Evolutionary conservation across 164 flowering plant genomes (phyloP).

Genomic region (Cinnamomum chago): DNA sequence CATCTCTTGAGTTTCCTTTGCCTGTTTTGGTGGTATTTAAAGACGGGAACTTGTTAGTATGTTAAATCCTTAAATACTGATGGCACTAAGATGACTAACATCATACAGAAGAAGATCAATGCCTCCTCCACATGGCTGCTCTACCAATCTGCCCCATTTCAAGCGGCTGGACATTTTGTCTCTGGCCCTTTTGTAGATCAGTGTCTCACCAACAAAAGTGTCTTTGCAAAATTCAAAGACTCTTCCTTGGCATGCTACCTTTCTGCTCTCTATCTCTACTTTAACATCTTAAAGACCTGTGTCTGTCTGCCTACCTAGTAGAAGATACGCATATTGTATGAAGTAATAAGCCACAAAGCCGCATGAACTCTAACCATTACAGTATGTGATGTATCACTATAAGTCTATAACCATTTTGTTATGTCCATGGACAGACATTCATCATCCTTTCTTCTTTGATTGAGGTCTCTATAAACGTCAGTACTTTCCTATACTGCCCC

Average conservation of each 20-base stretch:
- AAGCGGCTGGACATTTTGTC: constrained; percentile 84
- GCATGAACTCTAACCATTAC: neutral
- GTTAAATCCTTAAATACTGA: constrained; percentile 27
- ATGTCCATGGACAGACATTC: constrained; percentile 43
- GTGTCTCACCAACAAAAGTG: constrained; percentile 79
- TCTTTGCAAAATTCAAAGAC: constrained; percentile 63
- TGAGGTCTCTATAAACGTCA: constrained; percentile 85
- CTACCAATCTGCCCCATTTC: constrained; percentile 95
- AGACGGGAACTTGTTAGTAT: too few species aligned
- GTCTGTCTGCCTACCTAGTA: too few species aligned
- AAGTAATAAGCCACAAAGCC: too few species aligned
- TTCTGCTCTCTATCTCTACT: neutral
- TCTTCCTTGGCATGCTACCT: constrained; percentile 69
- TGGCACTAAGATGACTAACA: constrained; percentile 69
- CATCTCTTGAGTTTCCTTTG: too few species aligned
- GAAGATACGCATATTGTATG: too few species aligned
- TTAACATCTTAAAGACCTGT: neutral
- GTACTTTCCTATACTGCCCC: constrained; percentile 56
- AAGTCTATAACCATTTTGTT: neutral
- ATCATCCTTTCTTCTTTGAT: constrained; percentile 78
- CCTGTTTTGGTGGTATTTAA: too few species aligned
- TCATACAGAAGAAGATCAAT: constrained; percentile 88
- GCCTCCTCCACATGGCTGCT: constrained; percentile 88
- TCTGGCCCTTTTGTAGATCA: constrained; percentile 90
- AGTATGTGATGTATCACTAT: neutral